These are phyloP conservation scores for Saccharum hybrid DNA, from an alignment of 202 grass and related monocot genomes.

Conservation along the genomic window DNA sequence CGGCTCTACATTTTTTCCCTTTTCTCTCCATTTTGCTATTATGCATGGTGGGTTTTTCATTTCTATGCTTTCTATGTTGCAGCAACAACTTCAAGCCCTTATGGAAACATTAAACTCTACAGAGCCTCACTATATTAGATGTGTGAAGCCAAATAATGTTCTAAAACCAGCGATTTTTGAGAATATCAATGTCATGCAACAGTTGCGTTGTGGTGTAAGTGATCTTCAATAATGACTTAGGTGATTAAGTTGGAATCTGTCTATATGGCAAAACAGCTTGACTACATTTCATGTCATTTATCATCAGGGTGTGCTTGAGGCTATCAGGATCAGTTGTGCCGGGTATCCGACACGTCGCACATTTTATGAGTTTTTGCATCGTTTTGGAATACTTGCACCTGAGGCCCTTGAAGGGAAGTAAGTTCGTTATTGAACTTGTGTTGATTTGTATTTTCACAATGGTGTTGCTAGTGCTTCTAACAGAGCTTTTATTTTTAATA, in stretches of 20 bases:
- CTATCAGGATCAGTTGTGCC: slow-evolving; percentile 99
- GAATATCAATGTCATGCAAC: slow-evolving; percentile 99
- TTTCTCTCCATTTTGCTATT: slow-evolving; percentile 26
- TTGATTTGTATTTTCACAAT: slow-evolving; percentile 39
- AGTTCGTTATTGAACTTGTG: slow-evolving; percentile 49
- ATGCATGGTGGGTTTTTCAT: slow-evolving; percentile 23
- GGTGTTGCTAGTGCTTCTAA: slow-evolving; percentile 25
- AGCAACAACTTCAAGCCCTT: slow-evolving; percentile 97
- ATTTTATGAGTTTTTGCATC: slow-evolving; percentile 98
- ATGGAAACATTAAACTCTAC: slow-evolving; percentile 99
- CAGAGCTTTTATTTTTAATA: slow-evolving; percentile 21
- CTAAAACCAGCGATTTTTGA: slow-evolving; percentile 94
- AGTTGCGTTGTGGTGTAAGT: slow-evolving; percentile 99
- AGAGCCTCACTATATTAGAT: slow-evolving; percentile 98
- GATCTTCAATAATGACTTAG: slow-evolving; percentile 38
- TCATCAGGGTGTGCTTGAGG: slow-evolving; percentile 97
- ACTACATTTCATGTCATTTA: slow-evolving; percentile 39
- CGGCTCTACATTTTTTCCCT: slow-evolving; percentile 6
- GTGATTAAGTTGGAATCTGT: neutral
- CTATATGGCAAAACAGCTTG: slow-evolving; percentile 8
- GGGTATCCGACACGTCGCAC: slow-evolving; percentile 97
- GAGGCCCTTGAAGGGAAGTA: slow-evolving; percentile 92
- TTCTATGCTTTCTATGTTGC: slow-evolving; percentile 49
- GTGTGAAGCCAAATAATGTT: slow-evolving; percentile 99
- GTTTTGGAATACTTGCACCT: slow-evolving; percentile 92